These are phyloP conservation scores for Madurella mycetomatis DNA, from an alignment of 2,329 filamentous ascomycete species.

Conservation along the genomic window DNA sequence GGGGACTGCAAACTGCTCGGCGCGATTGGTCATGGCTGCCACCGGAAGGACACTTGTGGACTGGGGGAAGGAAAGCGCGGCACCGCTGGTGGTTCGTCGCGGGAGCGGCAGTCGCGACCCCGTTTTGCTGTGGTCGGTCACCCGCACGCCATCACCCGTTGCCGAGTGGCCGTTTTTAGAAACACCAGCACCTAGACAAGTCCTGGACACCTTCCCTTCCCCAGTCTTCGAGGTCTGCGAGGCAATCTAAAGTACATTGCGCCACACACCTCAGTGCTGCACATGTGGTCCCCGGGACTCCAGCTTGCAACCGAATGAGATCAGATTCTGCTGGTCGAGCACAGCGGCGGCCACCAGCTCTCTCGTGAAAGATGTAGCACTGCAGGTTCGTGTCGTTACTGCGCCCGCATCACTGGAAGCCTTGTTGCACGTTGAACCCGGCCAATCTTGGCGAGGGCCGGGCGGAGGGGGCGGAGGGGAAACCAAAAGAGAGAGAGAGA, in stretches of 20 bases:
- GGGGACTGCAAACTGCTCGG: neutral
- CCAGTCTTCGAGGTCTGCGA: conserved; percentile 7
- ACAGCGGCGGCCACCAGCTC: neutral
- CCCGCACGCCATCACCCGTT: conserved; percentile 5
- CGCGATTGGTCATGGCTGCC: neutral
- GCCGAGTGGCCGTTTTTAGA: conserved; percentile 24
- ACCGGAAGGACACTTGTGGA: neutral
- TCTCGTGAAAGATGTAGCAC: neutral
- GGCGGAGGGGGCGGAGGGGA: too few species aligned
- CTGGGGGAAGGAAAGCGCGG: neutral
- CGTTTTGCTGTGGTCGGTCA: neutral
- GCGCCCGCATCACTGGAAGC: neutral
- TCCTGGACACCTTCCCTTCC: conserved; percentile 5
- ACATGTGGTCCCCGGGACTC: conserved; percentile 21
- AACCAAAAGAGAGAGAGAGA: too few species aligned
- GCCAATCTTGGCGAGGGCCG: neutral
- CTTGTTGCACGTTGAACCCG: neutral
- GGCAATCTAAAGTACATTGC: conserved; percentile 25
- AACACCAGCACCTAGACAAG: conserved; percentile 15
- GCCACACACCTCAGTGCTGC: conserved; percentile 20
- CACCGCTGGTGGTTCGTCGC: neutral
- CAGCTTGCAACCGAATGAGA: conserved; percentile 21
- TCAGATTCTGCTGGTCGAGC: conserved; percentile 16
- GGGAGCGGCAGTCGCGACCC: conserved; percentile 10
- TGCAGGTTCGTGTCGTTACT: neutral